Conservation (phyloP, 2,329 filamentous ascomycete species). For the Drechslerella stenobrocha region DNA sequence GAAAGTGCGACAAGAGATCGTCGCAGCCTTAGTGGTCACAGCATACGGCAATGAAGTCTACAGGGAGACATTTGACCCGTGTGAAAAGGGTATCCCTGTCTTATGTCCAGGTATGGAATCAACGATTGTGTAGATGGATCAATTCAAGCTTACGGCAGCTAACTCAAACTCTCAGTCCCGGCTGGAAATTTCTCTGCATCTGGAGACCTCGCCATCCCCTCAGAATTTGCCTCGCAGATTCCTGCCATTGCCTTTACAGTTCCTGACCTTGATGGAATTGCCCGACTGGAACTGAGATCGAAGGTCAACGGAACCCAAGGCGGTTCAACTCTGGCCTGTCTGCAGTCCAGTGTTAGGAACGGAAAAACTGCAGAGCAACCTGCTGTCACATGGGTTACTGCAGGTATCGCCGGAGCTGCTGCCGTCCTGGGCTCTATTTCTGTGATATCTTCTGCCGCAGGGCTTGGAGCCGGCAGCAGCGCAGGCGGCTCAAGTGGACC, state of each 20-base stretch:
- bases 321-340: slow-evolving; percentile 71
- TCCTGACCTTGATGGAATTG: slow-evolving; percentile 84
- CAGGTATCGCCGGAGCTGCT: slow-evolving; percentile 81
- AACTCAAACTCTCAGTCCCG: slow-evolving; percentile 63
- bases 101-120: slow-evolving; percentile 79
- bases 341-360: slow-evolving; percentile 79
- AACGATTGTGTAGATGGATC: not conserved
- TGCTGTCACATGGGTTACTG: slow-evolving; percentile 80
- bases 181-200: slow-evolving; percentile 71
- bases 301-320: slow-evolving; percentile 59
- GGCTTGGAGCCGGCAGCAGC: slow-evolving; percentile 59
- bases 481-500: slow-evolving; percentile 65
- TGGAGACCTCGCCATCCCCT: slow-evolving; percentile 72
- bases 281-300: slow-evolving; percentile 73
- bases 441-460: slow-evolving; percentile 66
- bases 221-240: slow-evolving; percentile 71
- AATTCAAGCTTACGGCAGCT: slow-evolving; percentile 12
- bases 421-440: slow-evolving; percentile 72
- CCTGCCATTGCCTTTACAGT: slow-evolving; percentile 86
- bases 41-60: slow-evolving; percentile 86
- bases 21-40: slow-evolving; percentile 71
- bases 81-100: slow-evolving; percentile 67
- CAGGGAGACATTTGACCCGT: slow-evolving; percentile 79
- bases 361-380: slow-evolving; percentile 77
- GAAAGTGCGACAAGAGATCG: slow-evolving; percentile 74